These are phyloP conservation scores for Leptographium flavum DNA, from an alignment of 2,329 filamentous ascomycete genomes.

Conservation along the genomic window DNA sequence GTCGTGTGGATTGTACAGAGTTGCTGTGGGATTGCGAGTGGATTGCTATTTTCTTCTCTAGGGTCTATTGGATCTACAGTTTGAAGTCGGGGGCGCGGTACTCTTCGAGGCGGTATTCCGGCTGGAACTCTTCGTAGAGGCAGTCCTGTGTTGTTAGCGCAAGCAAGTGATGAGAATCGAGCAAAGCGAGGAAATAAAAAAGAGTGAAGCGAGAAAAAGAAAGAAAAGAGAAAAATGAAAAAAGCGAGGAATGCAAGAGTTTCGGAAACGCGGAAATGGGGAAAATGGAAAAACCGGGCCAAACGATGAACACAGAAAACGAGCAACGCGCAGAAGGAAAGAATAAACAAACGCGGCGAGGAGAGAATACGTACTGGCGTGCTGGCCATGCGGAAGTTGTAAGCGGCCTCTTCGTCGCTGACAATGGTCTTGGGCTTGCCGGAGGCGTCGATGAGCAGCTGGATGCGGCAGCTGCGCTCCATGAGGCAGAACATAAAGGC, in stretches of 20 bases:
- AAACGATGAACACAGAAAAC: neutral
- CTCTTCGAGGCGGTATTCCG: slow-evolving; percentile 31
- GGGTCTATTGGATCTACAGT: neutral
- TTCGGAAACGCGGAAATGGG: too few species aligned
- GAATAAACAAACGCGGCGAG: too few species aligned
- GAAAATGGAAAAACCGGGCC: too few species aligned
- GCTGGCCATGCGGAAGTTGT: slow-evolving; percentile 11
- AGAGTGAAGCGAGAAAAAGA: too few species aligned
- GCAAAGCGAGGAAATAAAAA: neutral
- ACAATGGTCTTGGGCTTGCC: slow-evolving; percentile 14
- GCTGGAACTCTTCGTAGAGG: slow-evolving; percentile 36
- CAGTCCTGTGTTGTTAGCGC: slow-evolving; percentile 18
- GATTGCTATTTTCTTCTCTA: too few species aligned
- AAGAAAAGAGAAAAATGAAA: neutral
- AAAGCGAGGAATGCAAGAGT: too few species aligned
- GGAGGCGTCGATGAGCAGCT: slow-evolving; percentile 45
- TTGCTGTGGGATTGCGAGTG: too few species aligned
- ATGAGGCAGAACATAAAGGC: slow-evolving; percentile 45
- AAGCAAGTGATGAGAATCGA: neutral
- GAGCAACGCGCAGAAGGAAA: neutral
- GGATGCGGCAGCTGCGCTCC: slow-evolving; percentile 53
- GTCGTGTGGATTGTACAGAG: too few species aligned
- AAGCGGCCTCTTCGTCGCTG: slow-evolving; percentile 21
- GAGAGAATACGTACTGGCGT: slow-evolving; percentile 10
- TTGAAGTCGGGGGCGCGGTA: slow-evolving; percentile 6